Base-by-base conservation (phyloP, 2,329 filamentous ascomycete species). In the Penicillium thymicola region DNA sequence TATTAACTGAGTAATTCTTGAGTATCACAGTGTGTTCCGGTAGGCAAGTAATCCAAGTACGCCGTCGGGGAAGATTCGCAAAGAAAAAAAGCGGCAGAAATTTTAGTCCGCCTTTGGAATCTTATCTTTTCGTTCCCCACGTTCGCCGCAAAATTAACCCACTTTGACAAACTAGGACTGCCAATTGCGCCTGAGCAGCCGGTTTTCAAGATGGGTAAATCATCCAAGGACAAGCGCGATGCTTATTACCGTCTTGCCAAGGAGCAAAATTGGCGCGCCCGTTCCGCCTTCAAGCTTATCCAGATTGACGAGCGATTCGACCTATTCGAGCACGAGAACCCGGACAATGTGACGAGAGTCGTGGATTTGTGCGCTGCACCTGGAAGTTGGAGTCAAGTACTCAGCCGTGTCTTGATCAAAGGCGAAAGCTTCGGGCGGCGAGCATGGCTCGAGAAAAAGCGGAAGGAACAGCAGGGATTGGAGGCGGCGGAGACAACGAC, bases 231-330 rank as follows among this genome's bases (percentile, higher is more conserved):
- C 72, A 99, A 99, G 78, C 89, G 94, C 51, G 94, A 99, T 74
- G 92, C 92, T 44, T 99, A 99, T 78, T 99, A 99, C 71, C 86
- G 94, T 52, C 89, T 99, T 9, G 94, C 94, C 18, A 99, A 99
- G 78, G 94, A 99, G 75, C 94, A 99, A 80, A 95, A 95, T 62
- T 99, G 94, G 93, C 89, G 94, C 36, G 94, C 94, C 28, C 85
- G 94, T 56, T 96, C 92, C 64, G 94, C 94, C 9, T 99, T 97
- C 80, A 99, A 99, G 76, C 85, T 99, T 25, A 85, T 99, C 13
- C 94, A 99, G 75, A 85, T 99, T 25, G 92, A 99, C 73, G 92
- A 84, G 86, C 91, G 97, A 78, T 99, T 97, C 77, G 89, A 97
- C 69, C 84, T 99, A 11, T 97, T 99, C 74, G 84, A 78, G n/a